Evolutionary conservation across 2,329 filamentous ascomycete species (phyloP).

Genomic region (Arthrinium phaeospermum): DNA sequence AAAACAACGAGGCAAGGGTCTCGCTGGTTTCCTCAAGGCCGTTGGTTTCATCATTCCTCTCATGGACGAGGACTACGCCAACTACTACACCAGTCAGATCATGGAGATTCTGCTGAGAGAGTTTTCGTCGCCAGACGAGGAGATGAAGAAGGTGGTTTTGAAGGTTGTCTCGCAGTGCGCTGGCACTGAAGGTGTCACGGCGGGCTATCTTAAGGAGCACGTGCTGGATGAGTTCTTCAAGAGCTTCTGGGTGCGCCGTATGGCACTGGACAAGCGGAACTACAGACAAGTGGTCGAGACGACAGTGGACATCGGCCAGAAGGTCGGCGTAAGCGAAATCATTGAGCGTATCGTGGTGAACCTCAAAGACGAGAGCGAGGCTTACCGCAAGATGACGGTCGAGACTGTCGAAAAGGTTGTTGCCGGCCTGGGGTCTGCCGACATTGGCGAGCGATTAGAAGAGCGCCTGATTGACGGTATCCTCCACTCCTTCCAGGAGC

Average conservation of each 20-base stretch:
- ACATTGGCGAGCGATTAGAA: conserved; percentile 90
- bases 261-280: conserved; percentile 97
- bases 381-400: conserved; percentile 98
- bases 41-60: conserved; percentile 98
- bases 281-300: conserved; percentile 98
- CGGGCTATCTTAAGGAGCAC: conserved; percentile 92
- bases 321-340: conserved; percentile 96
- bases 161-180: conserved; percentile 98
- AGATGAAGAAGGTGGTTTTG: conserved; percentile 99
- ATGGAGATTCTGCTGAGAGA: conserved; percentile 98
- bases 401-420: conserved; percentile 98
- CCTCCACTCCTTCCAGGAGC: conserved; percentile 95
- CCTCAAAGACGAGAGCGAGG: conserved; percentile 96
- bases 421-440: conserved; percentile 88
- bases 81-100: conserved; percentile 98
- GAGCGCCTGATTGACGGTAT: conserved; percentile 95
- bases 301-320: conserved; percentile 94
- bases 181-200: conserved; percentile 91
- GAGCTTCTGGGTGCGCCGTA: conserved; percentile 95
- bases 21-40: conserved; percentile 95
- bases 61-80: conserved; percentile 99
- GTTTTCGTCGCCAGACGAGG: conserved; percentile 95
- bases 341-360: conserved; percentile 92
- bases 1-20: conserved; percentile 94
- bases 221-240: conserved; percentile 98